Evolutionary conservation across 1,139 yeast species (phyloP).

Genomic region (Saccharomyces uvarum): DNA sequence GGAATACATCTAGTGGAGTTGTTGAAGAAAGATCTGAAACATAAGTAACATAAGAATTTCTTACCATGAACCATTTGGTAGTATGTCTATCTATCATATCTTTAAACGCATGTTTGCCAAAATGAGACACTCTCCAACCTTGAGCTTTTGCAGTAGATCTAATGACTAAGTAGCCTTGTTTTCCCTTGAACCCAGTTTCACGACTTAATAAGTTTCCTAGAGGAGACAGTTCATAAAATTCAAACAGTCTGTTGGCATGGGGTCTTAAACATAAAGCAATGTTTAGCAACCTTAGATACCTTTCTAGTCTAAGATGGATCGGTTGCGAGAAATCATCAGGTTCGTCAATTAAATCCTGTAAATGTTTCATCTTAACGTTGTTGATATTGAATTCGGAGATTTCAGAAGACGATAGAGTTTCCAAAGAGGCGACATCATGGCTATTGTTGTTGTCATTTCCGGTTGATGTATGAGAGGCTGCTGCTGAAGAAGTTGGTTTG

Average conservation of each 20-base stretch:
- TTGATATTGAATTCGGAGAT: conserved; percentile 14
- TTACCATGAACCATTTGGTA: conserved; percentile 82
- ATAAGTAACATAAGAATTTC: conserved; percentile 77
- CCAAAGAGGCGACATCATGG: background rate
- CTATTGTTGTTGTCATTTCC: background rate
- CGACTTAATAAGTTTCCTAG: conserved; percentile 76
- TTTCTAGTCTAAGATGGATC: conserved; percentile 39
- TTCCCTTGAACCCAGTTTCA: conserved; percentile 76
- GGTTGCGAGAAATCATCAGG: conserved; percentile 24
- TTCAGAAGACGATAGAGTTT: conserved; percentile 10
- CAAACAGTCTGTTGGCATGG: conserved; percentile 73
- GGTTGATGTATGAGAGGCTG: conserved; percentile 2
- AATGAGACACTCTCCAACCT: conserved; percentile 95
- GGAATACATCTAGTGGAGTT: conserved; percentile 80
- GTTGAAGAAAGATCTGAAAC: conserved; percentile 83
- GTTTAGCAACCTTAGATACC: conserved; percentile 58
- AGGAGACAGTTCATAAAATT: conserved; percentile 84
- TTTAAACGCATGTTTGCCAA: conserved; percentile 66
- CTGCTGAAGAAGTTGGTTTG: conserved; percentile 1
- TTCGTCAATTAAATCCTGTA: conserved; percentile 28
- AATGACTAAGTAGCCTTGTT: conserved; percentile 77
- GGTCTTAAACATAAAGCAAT: conserved; percentile 59
- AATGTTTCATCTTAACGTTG: conserved; percentile 25
- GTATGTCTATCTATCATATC: conserved; percentile 87
- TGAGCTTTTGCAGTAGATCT: conserved; percentile 78